Evolutionary conservation across 1,139 yeast genomes (phyloP).

Genomic region (Wickerhamomyces sp.): DNA sequence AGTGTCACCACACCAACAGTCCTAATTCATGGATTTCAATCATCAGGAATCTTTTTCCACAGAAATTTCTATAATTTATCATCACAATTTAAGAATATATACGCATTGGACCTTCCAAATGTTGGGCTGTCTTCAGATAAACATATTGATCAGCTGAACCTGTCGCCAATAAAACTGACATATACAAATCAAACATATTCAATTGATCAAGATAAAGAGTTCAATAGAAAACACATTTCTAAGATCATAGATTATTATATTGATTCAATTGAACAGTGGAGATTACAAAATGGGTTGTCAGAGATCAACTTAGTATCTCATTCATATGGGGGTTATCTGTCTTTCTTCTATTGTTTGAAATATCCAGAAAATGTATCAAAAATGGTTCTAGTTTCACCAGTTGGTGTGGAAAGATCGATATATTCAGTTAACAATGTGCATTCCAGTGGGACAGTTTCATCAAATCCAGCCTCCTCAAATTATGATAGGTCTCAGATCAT

Average conservation of each 20-base stretch:
- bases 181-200: slow-evolving; percentile 1
- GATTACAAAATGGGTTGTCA: slow-evolving; percentile 48
- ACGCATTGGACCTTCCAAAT: slow-evolving; percentile 79
- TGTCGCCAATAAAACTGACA: slow-evolving; percentile 11
- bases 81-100: slow-evolving; percentile 45
- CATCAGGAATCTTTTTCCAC: slow-evolving; percentile 82
- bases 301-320: slow-evolving; percentile 80
- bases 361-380: slow-evolving; percentile 63
- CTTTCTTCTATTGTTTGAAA: slow-evolving; percentile 71
- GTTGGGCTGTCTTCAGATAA: slow-evolving; percentile 59
- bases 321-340: slow-evolving; percentile 88
- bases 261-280: slow-evolving; percentile 84
- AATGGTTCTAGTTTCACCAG: slow-evolving; percentile 79
- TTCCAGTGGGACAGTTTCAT: slow-evolving; percentile 9
- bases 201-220: slow-evolving; percentile 26
- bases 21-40: slow-evolving; percentile 88
- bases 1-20: slow-evolving; percentile 36
- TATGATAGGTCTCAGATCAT: slow-evolving; percentile 24
- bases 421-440: slow-evolving; percentile 51
- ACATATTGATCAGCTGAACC: slow-evolving; percentile 4
- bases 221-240: slow-evolving; percentile 39
- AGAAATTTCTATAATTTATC: slow-evolving; percentile 59
- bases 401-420: slow-evolving; percentile 77
- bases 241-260: slow-evolving; percentile 72
- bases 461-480: slow-evolving; percentile 10